phyloP scores from a whole-genome alignment of 208 protist genomes.

The Leptomonas pyrrhocoris region DNA sequence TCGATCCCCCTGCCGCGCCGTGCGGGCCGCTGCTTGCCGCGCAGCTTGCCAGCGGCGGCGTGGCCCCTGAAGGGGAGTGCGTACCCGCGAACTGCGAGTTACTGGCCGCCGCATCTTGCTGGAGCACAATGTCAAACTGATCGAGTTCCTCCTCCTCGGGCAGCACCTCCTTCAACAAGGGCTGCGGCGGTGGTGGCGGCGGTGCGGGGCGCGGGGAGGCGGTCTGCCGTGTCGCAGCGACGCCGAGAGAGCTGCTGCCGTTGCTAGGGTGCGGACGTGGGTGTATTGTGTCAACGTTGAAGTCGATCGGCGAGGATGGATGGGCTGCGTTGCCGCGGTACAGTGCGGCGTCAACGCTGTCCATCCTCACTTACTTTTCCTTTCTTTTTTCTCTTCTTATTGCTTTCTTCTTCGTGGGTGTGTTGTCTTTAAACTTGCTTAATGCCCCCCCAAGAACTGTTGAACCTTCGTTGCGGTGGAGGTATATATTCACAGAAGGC shows the following conservation, averaged over 20 bases:
- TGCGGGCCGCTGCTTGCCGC: constrained; percentile 23
- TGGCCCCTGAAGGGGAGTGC: constrained; percentile 33
- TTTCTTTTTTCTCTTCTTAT: constrained; percentile 1
- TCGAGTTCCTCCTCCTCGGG: constrained; percentile 50
- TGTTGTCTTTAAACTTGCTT: neutral
- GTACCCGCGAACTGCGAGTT: constrained; percentile 22
- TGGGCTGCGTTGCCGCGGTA: constrained; percentile 25
- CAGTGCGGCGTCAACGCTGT: constrained; percentile 20
- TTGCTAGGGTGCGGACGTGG: constrained; percentile 12
- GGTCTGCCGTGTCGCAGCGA: constrained; percentile 14
- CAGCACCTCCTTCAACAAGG: neutral
- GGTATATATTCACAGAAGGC: too few species aligned
- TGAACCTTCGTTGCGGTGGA: too few species aligned
- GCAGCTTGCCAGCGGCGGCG: constrained; percentile 25
- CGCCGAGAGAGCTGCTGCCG: constrained; percentile 17
- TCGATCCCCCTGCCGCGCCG: neutral
- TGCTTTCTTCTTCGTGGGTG: constrained; percentile 7
- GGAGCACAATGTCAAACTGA: constrained; percentile 74
- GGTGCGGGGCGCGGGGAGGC: constrained; percentile 18
- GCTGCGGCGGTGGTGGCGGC: neutral
- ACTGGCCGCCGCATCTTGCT: constrained; percentile 42
- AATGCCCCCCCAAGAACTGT: too few species aligned
- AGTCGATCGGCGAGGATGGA: constrained; percentile 37
- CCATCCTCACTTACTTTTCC: constrained; percentile 11
- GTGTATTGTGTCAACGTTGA: constrained; percentile 18